phyloP scores from a whole-genome alignment of 164 flowering plant genomes.

The Nelumbo lutea region DNA sequence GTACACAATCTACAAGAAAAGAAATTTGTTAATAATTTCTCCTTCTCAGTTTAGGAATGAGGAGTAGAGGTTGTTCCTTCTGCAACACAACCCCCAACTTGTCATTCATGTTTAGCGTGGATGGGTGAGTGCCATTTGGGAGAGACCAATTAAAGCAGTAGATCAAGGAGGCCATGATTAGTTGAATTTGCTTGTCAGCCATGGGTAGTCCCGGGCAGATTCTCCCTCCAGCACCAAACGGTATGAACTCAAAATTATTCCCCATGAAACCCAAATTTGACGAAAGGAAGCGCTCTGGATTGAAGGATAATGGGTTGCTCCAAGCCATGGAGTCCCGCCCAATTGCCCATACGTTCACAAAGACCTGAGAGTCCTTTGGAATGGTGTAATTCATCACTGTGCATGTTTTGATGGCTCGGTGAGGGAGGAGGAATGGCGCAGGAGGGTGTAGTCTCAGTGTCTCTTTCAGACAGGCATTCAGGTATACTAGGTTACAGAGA shows the following conservation, averaged over 20 bases:
- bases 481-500: background rate
- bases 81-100: conserved; percentile 13
- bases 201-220: conserved; percentile 27
- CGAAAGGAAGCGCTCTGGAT: conserved; percentile 14
- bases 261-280: conserved; percentile 17
- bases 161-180: conserved; percentile 18
- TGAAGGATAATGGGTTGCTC: conserved; percentile 9
- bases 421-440: conserved; percentile 26
- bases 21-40: too few species aligned
- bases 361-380: conserved; percentile 21
- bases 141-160: conserved; percentile 20
- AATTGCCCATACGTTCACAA: conserved; percentile 22
- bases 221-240: conserved; percentile 21
- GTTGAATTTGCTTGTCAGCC: conserved; percentile 15
- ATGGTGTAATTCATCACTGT: conserved; percentile 24
- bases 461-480: conserved; percentile 22
- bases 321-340: conserved; percentile 10
- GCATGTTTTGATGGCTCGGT: conserved; percentile 7
- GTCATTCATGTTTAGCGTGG: conserved; percentile 17
- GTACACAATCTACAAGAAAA: too few species aligned
- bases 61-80: conserved; percentile 13
- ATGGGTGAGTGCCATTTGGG: conserved; percentile 9
- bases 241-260: conserved; percentile 17
- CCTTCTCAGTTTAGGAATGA: conserved; percentile 9
- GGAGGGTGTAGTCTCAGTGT: conserved; percentile 27